phyloP scores from a whole-genome alignment of 2,329 filamentous ascomycete species.

The Plenodomus lindquistii region DNA sequence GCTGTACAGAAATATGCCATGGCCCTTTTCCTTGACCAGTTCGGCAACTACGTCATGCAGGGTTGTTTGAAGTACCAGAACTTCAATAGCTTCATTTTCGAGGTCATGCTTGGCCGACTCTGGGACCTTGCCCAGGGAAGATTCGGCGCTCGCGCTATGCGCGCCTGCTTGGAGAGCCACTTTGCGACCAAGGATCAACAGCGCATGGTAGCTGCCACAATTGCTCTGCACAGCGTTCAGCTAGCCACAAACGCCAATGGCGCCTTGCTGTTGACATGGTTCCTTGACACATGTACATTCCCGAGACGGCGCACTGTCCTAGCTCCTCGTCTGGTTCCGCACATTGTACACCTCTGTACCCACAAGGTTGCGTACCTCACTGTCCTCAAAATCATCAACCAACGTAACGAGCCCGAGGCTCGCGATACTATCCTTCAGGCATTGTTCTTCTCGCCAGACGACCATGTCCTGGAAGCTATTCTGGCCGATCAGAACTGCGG shows the following conservation, averaged over 20 bases:
- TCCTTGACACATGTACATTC: slow-evolving; percentile 97
- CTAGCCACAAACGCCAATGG: slow-evolving; percentile 96
- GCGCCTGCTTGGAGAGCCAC: slow-evolving; percentile 94
- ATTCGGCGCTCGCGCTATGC: slow-evolving; percentile 94
- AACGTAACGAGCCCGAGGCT: slow-evolving; percentile 90
- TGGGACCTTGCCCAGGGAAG: slow-evolving; percentile 93
- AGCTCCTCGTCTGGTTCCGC: slow-evolving; percentile 87
- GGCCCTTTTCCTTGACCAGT: slow-evolving; percentile 93
- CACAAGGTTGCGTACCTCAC: slow-evolving; percentile 98
- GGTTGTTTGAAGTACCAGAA: slow-evolving; percentile 91
- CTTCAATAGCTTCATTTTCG: slow-evolving; percentile 96
- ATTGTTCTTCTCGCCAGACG: slow-evolving; percentile 87
- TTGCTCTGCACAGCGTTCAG: slow-evolving; percentile 95
- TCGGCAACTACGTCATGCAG: slow-evolving; percentile 97
- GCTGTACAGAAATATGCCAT: slow-evolving; percentile 84
- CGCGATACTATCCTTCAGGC: slow-evolving; percentile 87
- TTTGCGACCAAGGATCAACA: slow-evolving; percentile 95
- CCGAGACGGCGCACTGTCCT: slow-evolving; percentile 87
- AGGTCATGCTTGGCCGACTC: slow-evolving; percentile 91
- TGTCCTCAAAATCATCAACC: slow-evolving; percentile 97
- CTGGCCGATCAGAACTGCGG: slow-evolving; percentile 89
- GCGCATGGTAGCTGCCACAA: slow-evolving; percentile 88
- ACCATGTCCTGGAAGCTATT: slow-evolving; percentile 86
- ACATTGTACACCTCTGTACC: slow-evolving; percentile 92
- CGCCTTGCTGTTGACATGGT: slow-evolving; percentile 92